Base-by-base conservation (phyloP, 2,329 filamentous ascomycete species). In the Aureobasidium melanogenum region DNA sequence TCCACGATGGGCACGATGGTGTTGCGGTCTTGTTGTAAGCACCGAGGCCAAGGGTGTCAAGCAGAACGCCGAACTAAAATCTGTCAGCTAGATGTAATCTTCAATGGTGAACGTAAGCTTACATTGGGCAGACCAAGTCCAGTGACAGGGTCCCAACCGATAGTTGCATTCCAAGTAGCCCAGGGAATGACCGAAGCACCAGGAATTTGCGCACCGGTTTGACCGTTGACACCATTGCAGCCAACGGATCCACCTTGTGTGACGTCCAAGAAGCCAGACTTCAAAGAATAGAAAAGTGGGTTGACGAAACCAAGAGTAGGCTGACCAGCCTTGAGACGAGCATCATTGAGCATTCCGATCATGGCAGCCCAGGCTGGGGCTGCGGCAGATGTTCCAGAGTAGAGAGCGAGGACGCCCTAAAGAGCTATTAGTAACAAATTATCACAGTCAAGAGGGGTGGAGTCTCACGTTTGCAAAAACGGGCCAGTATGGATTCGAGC, bases 281-380 rank as follows among this genome's bases (percentile, higher is more conserved):
- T 57, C 19, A 57, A 5, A 10, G 72, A 72, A 66, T 84, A 84
- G 30, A 62, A 51, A 9, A 55, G 51, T 0, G 82, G 82, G 64
- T 85, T 84, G 47, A 85, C 63, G 72, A 82, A 84, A 0, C 82
- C 82, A 52, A 84, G 70, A 0, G 75, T 69, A 0, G 76, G 68
- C 67, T 80, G 77, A 6, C 79, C 79, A 2, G 70, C 72, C 0
- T 76, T 72, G 34, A 85, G 69, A 32, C 83, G 75, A 1, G 80
- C 83, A 66, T 86, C 84, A 65, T 88, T 87, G 62, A 87, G 73
- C 3, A 87, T 76, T 1, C 80, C 75, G 47, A 88, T 74, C 44
- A 87, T 75, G 7, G 77, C 80, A 1, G 81, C 79, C 28, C 83
- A 81, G 0, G 82, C 73, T 0, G 86, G 86, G 1, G 80, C 34